Evolutionary conservation across 352 stramenopile species (phyloP), one percentile per base, ranked within the genome.

Genomic region (Globisporangium nagaii): DNA sequence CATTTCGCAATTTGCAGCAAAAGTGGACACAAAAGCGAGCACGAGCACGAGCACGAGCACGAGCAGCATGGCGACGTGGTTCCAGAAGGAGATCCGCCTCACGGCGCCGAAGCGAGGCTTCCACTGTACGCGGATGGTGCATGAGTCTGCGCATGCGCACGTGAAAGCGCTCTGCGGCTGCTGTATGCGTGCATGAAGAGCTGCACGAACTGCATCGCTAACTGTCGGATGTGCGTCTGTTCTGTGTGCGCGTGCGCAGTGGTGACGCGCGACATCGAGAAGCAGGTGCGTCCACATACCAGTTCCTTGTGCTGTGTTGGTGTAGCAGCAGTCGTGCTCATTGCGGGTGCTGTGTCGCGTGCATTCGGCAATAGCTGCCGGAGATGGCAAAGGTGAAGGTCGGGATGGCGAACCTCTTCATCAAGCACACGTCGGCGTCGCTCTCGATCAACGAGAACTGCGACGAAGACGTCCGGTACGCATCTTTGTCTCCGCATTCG

Each of bases 361-460:
- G 17, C 11, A 5, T 56, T n/a, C n/a, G n/a, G 5, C 1, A 20
- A 22, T 51, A 78, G 62, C 17, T 93, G 11, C 83, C 80, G 3
- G 83, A 93, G 63, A 53, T 93, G 25, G 55, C 68, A 47, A 68
- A 73, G 43, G 90, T 98, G 47, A 95, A 96, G 55, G 82, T 98
- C 36, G 94, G 94, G 17, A 93, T 97, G 84, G 88, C 84, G 34
- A 98, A 97, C 60, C 63, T 98, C 35, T 98, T 98, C 54, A 95
- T 98, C 58, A 95, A 98, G 65, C 94, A 98, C 70, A 98, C 94
- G 28, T 97, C 86, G n/a, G 94, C 94, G 4, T 96, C 81, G 68
- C 78, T 98, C 52, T 98, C 91, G 62, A 93, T 98, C 63, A 98
- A 98, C 70, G 94, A 98, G 63, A 98, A 98, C 74, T 96, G 90